Conservation (phyloP, 2,329 filamentous ascomycete genomes). For the Escovopsis sp. region DNA sequence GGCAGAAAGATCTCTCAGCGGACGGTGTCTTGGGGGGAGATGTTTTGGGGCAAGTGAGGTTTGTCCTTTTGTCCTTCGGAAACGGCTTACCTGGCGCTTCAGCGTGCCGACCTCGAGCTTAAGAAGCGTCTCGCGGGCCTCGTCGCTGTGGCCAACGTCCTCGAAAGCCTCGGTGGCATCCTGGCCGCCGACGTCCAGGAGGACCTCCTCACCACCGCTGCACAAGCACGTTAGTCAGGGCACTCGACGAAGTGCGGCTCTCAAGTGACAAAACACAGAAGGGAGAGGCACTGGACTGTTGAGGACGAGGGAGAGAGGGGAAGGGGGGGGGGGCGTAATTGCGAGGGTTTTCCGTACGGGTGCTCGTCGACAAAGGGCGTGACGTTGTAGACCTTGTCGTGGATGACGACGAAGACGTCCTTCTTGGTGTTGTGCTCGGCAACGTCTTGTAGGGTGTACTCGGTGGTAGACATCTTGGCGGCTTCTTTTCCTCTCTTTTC, state of each 20-base stretch:
- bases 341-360: slow-evolving; percentile 42
- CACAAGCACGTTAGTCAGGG: slow-evolving; percentile 1
- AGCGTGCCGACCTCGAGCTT: slow-evolving; percentile 58
- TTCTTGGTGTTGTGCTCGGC: slow-evolving; percentile 82
- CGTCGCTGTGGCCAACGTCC: slow-evolving; percentile 97
- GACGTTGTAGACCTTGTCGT: slow-evolving; percentile 92
- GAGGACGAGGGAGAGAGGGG: not conserved
- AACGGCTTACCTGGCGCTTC: slow-evolving; percentile 58
- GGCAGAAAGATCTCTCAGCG: too few species aligned
- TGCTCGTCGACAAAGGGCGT: slow-evolving; percentile 93
- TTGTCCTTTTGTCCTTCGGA: too few species aligned
- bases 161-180: slow-evolving; percentile 97
- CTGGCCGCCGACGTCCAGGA: slow-evolving; percentile 89
- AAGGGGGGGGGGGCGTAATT: not conserved
- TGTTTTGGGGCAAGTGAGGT: too few species aligned
- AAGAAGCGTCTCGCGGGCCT: slow-evolving; percentile 86
- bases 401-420: slow-evolving; percentile 79
- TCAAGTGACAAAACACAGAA: too few species aligned
- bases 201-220: slow-evolving; percentile 95
- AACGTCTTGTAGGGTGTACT: slow-evolving; percentile 68
- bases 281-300: not conserved
- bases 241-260: too few species aligned
- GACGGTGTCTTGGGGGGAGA: too few species aligned
- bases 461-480: slow-evolving; percentile 21
- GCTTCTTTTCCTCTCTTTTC: not conserved